Conservation (phyloP, 176 grass and related monocot genomes). For the sorghum (Sorghum bicolor) region Sorghum_bicolor_NCBIv3 NC_012872.2:61188501-61189000, state of each 20-base stretch:
- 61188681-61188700: no score
- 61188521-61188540: no score
- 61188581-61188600: no score
- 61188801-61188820: conserved; percentile 18
- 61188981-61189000: conserved; percentile 76
- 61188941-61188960: neutral
- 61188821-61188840: neutral
- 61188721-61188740: neutral
- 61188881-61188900: neutral
- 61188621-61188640: no score
- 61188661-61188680: neutral
- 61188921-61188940: conserved; percentile 33
- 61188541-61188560: no score
- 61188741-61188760: neutral
- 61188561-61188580: no score
- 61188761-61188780: neutral
- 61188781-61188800: neutral
- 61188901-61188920: conserved; percentile 15
- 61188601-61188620: no score
- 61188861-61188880: neutral
- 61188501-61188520: no score
- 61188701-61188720: neutral
- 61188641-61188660: no score
- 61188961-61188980: conserved; percentile 2
- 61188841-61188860: neutral